Conservation (phyloP, 78 protist genomes). For the Dictyostelium intermedium region DNA sequence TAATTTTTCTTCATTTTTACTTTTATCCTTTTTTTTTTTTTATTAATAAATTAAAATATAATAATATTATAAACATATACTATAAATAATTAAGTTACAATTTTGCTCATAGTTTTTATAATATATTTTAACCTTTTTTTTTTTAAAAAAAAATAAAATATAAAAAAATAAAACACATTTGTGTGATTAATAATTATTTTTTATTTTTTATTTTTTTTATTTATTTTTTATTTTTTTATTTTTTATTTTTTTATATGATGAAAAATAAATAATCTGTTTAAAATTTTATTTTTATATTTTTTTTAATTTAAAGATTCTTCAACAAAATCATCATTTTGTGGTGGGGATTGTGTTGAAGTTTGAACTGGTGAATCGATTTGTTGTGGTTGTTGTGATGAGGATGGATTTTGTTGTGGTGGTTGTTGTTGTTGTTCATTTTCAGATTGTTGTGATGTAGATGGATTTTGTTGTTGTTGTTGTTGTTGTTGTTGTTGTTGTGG, state of each 20-base stretch:
- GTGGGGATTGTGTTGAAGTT: background rate
- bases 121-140: no score
- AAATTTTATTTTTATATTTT: background rate
- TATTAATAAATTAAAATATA: background rate
- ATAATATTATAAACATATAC: no score
- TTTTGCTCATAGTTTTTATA: background rate
- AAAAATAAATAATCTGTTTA: background rate
- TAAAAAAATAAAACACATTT: no score
- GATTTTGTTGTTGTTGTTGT: background rate
- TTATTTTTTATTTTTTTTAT: no score
- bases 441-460: no score
- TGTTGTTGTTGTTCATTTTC: background rate
- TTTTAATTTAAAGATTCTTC: slow-evolving; percentile 2
- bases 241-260: background rate
- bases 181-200: no score
- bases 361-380: slow-evolving; percentile 8
- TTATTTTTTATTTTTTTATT: no score
- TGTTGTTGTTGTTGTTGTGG: background rate
- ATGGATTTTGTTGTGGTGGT: background rate
- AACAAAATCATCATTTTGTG: slow-evolving; percentile 35
- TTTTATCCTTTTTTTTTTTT: background rate
- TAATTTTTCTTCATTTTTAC: slow-evolving; percentile 10
- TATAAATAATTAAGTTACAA: background rate
- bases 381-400: background rate
- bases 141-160: no score